Evolutionary conservation across 2,329 filamentous ascomycete genomes (phyloP).

Genomic region (Rutstroemia sp.): DNA sequence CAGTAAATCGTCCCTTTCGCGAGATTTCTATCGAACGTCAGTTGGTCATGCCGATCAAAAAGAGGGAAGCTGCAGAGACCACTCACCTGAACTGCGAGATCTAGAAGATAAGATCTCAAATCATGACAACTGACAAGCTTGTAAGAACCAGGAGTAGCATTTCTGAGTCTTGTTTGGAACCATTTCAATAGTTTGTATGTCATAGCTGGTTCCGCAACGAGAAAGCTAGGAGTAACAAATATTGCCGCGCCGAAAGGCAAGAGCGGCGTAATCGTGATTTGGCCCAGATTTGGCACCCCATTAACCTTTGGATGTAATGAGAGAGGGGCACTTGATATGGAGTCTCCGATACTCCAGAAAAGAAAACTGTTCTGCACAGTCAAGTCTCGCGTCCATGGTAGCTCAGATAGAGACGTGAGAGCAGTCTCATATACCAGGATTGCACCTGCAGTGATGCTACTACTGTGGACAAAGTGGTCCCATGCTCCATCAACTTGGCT

Average conservation of each 20-base stretch:
- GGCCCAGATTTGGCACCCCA: slow-evolving; percentile 25
- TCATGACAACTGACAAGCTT: slow-evolving; percentile 20
- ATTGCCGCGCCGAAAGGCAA: slow-evolving; percentile 40
- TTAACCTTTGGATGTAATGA: background rate
- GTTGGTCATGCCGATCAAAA: background rate
- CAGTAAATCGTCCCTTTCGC: slow-evolving; percentile 21
- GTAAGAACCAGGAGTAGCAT: slow-evolving; percentile 11
- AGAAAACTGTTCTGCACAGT: slow-evolving; percentile 3
- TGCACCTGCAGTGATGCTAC: slow-evolving; percentile 13
- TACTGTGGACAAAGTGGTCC: slow-evolving; percentile 35
- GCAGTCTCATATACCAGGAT: slow-evolving; percentile 26
- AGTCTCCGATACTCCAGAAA: slow-evolving; percentile 26
- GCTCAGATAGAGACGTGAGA: slow-evolving; percentile 13
- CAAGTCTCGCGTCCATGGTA: slow-evolving; percentile 14
- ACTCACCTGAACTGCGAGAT: slow-evolving; percentile 19
- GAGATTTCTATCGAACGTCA: slow-evolving; percentile 15
- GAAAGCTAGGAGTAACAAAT: slow-evolving; percentile 44
- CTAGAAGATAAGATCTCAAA: slow-evolving; percentile 22
- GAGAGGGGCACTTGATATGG: slow-evolving; percentile 22
- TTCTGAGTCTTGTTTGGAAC: slow-evolving; percentile 28
- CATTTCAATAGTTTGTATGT: slow-evolving; percentile 35
- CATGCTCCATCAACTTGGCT: slow-evolving; percentile 39
- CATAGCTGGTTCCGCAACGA: slow-evolving; percentile 37
- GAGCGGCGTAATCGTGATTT: slow-evolving; percentile 33
- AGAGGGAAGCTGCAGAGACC: background rate